These are phyloP conservation scores for Metschnikowia peoriensis DNA, from an alignment of 805 yeast genomes.

Conservation along the genomic window DNA sequence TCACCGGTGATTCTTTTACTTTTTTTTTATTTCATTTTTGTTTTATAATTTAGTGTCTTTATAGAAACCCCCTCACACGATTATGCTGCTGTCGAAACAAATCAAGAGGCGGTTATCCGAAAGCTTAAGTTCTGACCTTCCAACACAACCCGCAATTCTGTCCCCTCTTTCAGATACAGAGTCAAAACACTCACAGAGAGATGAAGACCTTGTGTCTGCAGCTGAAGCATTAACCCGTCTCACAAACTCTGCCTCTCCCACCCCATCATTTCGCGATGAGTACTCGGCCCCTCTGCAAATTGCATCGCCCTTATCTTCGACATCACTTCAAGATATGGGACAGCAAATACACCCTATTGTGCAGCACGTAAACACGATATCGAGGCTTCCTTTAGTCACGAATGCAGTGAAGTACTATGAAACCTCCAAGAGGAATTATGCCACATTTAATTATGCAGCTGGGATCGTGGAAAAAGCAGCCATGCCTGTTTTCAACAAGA, in stretches of 20 bases:
- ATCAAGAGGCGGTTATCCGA: constrained; percentile 15
- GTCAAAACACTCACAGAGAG: constrained; percentile 5
- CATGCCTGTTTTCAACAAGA: constrained; percentile 49
- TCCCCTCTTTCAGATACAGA: background rate
- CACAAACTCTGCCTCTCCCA: constrained; percentile 24
- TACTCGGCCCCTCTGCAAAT: constrained; percentile 9
- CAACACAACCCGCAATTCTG: background rate
- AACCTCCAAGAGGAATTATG: constrained; percentile 43
- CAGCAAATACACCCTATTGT: constrained; percentile 38
- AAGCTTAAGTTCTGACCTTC: constrained; percentile 4
- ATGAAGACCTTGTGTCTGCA: constrained; percentile 33
- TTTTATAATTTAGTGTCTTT: too few species aligned
- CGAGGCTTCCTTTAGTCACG: constrained; percentile 42
- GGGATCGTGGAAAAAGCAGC: constrained; percentile 58
- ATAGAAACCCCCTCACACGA: background rate
- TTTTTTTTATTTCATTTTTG: background rate
- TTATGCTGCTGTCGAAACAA: constrained; percentile 12
- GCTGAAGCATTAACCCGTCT: constrained; percentile 44
- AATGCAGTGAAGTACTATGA: constrained; percentile 51
- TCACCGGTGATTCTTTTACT: background rate
- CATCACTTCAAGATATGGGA: constrained; percentile 14
- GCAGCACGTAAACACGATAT: constrained; percentile 35
- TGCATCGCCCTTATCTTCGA: constrained; percentile 14
- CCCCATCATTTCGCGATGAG: constrained; percentile 12
- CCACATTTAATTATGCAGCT: constrained; percentile 58